Conservation (phyloP, 805 yeast genomes). For the Phaffomyces antillensis region DNA sequence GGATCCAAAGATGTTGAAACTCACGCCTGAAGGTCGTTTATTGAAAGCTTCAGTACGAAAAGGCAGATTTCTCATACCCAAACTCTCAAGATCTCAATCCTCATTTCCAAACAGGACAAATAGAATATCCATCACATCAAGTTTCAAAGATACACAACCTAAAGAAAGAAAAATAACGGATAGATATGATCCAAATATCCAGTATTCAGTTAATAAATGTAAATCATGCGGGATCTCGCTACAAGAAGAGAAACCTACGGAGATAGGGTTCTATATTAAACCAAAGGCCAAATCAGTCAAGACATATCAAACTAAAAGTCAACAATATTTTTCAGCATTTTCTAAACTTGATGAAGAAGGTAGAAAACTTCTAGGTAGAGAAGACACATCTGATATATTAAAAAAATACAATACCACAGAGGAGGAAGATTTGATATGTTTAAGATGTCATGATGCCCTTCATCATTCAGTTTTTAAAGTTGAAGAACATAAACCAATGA, state of each 20-base stretch:
- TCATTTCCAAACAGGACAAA: neutral
- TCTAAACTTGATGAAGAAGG: slow-evolving; percentile 21
- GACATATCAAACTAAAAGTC: slow-evolving; percentile 9
- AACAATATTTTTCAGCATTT: slow-evolving; percentile 15
- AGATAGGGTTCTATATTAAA: slow-evolving; percentile 38
- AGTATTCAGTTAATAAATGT: slow-evolving; percentile 27
- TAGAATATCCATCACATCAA: neutral
- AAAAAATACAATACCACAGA: neutral
- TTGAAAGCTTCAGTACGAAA: neutral
- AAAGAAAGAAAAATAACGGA: neutral
- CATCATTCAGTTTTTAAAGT: slow-evolving; percentile 34
- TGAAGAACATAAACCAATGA: slow-evolving; percentile 27
- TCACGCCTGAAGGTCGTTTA: neutral
- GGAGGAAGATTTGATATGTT: slow-evolving; percentile 30
- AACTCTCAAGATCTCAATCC: neutral
- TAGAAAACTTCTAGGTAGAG: slow-evolving; percentile 9
- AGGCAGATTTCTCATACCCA: neutral
- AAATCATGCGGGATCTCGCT: slow-evolving; percentile 51
- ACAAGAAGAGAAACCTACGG: slow-evolving; percentile 31
- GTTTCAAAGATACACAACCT: slow-evolving; percentile 1
- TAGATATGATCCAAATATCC: slow-evolving; percentile 6
- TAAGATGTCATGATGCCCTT: slow-evolving; percentile 48
- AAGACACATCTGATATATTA: neutral
- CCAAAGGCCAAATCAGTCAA: slow-evolving; percentile 16
- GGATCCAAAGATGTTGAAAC: neutral